A percentile compares a stretch with the other conserved stretches of the same genome.
Evolutionary conservation across 192 early-diverging fungal species (phyloP).

Genomic region (Podila verticillata): DNA sequence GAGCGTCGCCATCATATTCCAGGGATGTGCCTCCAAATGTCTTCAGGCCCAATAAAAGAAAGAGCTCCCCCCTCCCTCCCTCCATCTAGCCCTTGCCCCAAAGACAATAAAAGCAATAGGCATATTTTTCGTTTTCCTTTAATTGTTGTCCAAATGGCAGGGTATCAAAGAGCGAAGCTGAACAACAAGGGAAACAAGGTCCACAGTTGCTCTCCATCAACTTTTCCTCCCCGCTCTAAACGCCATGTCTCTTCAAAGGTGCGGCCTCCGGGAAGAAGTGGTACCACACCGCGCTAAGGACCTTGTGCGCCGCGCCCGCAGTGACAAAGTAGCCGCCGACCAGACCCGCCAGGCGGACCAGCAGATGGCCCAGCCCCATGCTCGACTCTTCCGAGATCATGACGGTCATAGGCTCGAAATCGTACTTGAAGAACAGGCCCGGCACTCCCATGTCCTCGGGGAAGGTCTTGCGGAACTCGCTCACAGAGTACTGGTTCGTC

Average conservation of each 20-base stretch:
- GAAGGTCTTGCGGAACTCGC: slow-evolving; percentile 69
- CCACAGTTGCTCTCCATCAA: too few species aligned
- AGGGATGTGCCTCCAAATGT: too few species aligned
- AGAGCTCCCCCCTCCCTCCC: too few species aligned
- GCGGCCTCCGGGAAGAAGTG: slow-evolving; percentile 22
- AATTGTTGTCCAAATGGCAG: background rate
- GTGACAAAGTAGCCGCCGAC: slow-evolving; percentile 84
- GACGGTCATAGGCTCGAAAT: slow-evolving; percentile 89
- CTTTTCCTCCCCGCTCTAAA: slow-evolving; percentile 13
- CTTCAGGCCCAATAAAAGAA: too few species aligned
- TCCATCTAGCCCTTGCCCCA: too few species aligned
- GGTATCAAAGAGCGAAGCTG: too few species aligned
- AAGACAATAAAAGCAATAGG: too few species aligned
- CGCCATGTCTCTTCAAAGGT: slow-evolving; percentile 32
- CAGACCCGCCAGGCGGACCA: slow-evolving; percentile 87
- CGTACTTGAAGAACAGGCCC: slow-evolving; percentile 92
- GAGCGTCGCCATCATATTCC: too few species aligned
- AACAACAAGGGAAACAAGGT: too few species aligned
- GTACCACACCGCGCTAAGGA: slow-evolving; percentile 38
- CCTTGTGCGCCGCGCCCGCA: slow-evolving; percentile 65
- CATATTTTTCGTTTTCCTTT: background rate
- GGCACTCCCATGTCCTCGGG: slow-evolving; percentile 39
- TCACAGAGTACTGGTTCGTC: slow-evolving; percentile 97
- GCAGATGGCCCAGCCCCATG: slow-evolving; percentile 71
- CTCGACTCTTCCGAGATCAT: slow-evolving; percentile 73